Evolutionary conservation across 495 filamentous ascomycete genomes (phyloP), one percentile per base, ranked within the genome.

Genomic region (Penicillium egyptiacum): DNA sequence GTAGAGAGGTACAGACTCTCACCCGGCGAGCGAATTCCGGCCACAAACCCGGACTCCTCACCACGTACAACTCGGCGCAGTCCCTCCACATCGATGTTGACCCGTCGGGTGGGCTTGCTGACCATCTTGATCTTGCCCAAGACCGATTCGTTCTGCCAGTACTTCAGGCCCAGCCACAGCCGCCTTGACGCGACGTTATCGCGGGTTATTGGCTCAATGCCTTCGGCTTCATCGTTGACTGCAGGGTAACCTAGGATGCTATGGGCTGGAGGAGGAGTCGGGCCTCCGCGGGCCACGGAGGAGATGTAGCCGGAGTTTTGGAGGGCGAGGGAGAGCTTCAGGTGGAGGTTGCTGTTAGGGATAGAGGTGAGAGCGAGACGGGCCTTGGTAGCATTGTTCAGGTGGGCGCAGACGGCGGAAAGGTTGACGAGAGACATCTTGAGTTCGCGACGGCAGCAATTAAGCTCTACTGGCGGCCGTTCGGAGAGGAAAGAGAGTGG

Each of bases 111-210:
- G 10, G 92, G 90, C 68, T 88, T 94, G 64, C 82, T 87, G 44
- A 96, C 76, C 74, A 91, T 72, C 28, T 62, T 61, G 71, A 96
- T 81, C 64, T 84, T 78, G 31, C 79, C 80, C 54, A 98, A 66
- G 48, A 98, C 94, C 3, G 95, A 90, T 68, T 89, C 76, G 66
- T 90, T 90, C 64, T 91, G 85, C 83, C 82, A 91, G 78, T 98
- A 98, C 77, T 98, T 98, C 64, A 98, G 72, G 9, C 91, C 92
- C 9, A 98, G 64, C 94, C 94, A 98, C 8, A 98, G 73, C 46
- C 94, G 79, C 64, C 92, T 76, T 37, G 82, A 81, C 2, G 90
- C 79, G 5, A 92, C 78, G 73, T 97, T 98, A 61, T 80, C 83
- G 51, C 85, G 83, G 23, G 91, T 96, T 44, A 92, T 80, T 0